Evolutionary conservation across 2,329 filamentous ascomycete genomes (phyloP).

Genomic region (Penicillium digitatum): DNA sequence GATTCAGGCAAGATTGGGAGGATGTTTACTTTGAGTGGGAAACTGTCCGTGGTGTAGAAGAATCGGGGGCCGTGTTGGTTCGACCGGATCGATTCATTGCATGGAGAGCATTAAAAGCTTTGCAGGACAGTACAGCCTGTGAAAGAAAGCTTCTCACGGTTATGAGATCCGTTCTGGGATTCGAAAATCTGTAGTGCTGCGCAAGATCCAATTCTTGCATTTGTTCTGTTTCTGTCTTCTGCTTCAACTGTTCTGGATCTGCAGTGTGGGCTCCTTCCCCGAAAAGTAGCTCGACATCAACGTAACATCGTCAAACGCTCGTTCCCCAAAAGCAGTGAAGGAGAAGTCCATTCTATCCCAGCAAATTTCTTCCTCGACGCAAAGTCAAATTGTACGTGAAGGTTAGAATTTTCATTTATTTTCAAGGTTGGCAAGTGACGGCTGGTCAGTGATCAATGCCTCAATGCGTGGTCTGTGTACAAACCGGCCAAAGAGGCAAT

Average conservation of each 20-base stretch:
- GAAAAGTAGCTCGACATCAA: too few relatives aligned
- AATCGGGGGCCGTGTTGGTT: slow-evolving; percentile 27
- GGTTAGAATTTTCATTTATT: neutral
- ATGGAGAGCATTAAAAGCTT: slow-evolving; percentile 43
- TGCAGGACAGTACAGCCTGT: neutral
- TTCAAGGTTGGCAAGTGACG: neutral
- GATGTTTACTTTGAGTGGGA: slow-evolving; percentile 62
- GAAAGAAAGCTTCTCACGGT: neutral
- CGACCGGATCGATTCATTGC: slow-evolving; percentile 58
- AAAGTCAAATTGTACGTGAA: neutral
- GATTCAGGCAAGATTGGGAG: slow-evolving; percentile 57
- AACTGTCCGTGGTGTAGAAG: slow-evolving; percentile 48
- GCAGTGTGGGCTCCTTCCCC: too few relatives aligned
- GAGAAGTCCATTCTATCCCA: neutral
- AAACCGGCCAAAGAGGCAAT: neutral
- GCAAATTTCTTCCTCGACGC: neutral
- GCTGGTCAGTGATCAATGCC: neutral
- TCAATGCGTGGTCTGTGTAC: neutral
- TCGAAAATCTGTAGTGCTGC: neutral
- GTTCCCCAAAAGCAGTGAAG: neutral
- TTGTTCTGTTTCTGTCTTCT: too few relatives aligned
- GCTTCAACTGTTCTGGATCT: too few relatives aligned
- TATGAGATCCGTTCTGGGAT: neutral
- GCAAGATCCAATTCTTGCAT: too few relatives aligned
- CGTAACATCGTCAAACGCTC: too few relatives aligned